Evolutionary conservation across 140 eudicot genomes (phyloP), one percentile per base, ranked within the genome.

Genomic region (Oenanthe javanica): DNA sequence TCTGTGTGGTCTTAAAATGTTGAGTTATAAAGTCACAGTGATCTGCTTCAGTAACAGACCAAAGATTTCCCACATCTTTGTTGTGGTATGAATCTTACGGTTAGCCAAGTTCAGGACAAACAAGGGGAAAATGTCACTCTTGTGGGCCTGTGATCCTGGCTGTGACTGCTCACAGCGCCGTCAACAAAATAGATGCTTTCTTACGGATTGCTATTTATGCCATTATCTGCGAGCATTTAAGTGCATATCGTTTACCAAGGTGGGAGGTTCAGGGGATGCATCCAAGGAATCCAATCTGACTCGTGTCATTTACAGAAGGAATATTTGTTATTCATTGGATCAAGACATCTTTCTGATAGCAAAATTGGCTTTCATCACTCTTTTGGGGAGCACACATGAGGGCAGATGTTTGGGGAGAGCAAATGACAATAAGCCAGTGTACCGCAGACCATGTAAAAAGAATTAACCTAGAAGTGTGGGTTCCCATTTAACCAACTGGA

Each of bases 381-480:
- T 10, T 72, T 48, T 48, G 80, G 79, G 66, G 64, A 9, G 6
- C 19, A 4, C 31, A 31, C 31, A 31, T 15, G 61, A 47, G 75
- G 46, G 43, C 25, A 45, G 77, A 38, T 83, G 71, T 45, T 40
- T 52, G 16, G 66, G 75, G 40, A 49, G 78, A 51, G 84, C 72
- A 51, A 67, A 84, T 69, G 61, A 18, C 46, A 31, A 71, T 71
- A 78, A 81, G 77, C 84, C 78, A 81, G 86, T 81, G 47, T 80
- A 86, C 83, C 71, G 66, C 76, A 81, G 55, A 81, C 83, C 78
- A 43, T 86, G 94, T 87, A 87, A 86, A 90, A 52, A 75, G 80
- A 49, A 77, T 86, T 86, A 90, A 87, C 87, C 84, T 67, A 84
- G 83, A 70, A 76, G 63, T 64, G 76, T 77, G 67, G 55, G 71